phyloP scores from a whole-genome alignment of 1,284 basidiomycete species.

The Mycosarcoma maydis region DNA sequence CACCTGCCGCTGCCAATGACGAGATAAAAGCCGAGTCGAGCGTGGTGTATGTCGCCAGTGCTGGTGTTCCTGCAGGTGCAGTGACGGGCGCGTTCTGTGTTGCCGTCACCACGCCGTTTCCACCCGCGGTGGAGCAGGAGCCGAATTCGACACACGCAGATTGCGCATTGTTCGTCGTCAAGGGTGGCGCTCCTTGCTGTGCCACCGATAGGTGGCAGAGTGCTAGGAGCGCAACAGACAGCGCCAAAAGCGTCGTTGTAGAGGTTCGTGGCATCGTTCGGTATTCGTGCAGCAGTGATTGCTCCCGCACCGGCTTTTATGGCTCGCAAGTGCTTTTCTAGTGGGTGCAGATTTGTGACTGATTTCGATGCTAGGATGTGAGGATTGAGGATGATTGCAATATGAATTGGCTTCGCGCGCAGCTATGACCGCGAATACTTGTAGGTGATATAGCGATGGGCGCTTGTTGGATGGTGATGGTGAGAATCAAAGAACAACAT shows the following conservation, averaged over 20 bases:
- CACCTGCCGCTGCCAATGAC: conserved; percentile 31
- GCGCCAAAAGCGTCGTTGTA: not conserved
- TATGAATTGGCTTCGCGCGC: no score
- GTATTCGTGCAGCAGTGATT: no score
- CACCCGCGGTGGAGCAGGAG: conserved; percentile 22
- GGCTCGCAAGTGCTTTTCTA: no score
- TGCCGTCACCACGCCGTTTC: conserved; percentile 14
- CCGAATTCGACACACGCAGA: conserved; percentile 34
- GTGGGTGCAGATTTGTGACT: no score
- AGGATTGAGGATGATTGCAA: no score
- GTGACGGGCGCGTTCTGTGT: conserved; percentile 39
- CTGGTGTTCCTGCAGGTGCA: conserved; percentile 25
- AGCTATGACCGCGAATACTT: no score
- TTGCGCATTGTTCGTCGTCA: conserved; percentile 31
- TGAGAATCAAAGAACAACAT: not conserved
- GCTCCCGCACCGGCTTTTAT: no score
- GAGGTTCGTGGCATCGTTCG: not conserved
- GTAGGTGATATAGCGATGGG: no score
- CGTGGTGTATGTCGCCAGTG: conserved; percentile 26
- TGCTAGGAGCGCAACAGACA: not conserved
- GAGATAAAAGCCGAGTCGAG: conserved; percentile 23
- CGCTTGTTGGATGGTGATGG: not conserved
- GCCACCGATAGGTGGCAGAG: not conserved
- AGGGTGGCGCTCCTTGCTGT: conserved; percentile 17
- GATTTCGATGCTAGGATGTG: no score